Evolutionary conservation across 1,284 basidiomycete species (phyloP).

Genomic region (Austroboletus novae-zelandiae): DNA sequence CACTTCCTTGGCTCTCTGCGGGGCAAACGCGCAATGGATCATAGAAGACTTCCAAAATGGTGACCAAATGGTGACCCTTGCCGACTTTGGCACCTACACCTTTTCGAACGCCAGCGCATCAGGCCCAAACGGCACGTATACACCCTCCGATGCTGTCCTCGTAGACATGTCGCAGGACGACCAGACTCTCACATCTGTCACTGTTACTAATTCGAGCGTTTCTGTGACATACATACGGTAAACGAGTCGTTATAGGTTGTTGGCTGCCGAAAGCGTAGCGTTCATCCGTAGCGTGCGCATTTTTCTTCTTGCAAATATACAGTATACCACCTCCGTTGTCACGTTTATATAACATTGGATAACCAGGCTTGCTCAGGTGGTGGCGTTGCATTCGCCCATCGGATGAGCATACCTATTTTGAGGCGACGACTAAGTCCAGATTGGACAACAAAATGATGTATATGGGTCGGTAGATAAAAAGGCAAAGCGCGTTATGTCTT

Average conservation of each 20-base stretch:
- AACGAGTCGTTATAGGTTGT: no score
- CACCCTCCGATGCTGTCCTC: background rate
- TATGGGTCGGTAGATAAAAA: no score
- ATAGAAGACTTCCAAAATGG: background rate
- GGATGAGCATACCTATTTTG: no score
- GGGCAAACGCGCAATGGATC: background rate
- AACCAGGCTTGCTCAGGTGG: no score
- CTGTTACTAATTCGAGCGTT: background rate
- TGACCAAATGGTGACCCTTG: background rate
- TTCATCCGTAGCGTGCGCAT: no score
- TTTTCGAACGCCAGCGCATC: background rate
- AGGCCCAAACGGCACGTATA: background rate
- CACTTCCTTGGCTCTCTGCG: background rate
- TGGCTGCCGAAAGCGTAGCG: no score
- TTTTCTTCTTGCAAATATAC: no score
- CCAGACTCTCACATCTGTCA: background rate
- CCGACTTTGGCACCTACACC: background rate
- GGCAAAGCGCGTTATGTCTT: slow-evolving; percentile 13
- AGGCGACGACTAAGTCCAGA: no score
- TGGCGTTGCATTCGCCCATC: no score
- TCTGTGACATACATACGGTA: background rate
- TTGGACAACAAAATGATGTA: no score
- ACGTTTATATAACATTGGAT: no score
- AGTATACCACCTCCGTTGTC: no score
- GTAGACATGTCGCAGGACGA: background rate